phyloP scores from a whole-genome alignment of 1,284 basidiomycete species.

The Termitomyces sp. region DNA sequence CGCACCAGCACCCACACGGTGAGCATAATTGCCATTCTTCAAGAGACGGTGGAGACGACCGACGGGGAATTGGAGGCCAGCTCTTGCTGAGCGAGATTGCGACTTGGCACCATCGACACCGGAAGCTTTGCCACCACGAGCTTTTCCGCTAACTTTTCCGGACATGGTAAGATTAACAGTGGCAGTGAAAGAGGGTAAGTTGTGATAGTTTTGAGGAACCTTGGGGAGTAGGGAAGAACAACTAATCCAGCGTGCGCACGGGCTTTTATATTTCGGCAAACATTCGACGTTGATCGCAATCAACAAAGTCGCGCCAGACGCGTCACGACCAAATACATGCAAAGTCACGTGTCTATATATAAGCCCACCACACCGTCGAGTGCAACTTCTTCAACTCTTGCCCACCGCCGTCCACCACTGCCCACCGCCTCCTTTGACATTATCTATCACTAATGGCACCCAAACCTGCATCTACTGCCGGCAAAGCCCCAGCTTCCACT shows the following conservation, averaged over 20 bases:
- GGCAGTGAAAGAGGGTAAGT: conserved; percentile 14
- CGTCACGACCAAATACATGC: conserved; percentile 31
- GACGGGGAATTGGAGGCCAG: conserved; percentile 82
- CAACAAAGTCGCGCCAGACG: conserved; percentile 40
- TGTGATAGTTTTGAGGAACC: conserved; percentile 10
- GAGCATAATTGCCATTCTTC: conserved; percentile 83
- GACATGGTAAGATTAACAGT: conserved; percentile 29
- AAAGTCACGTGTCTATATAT: conserved; percentile 43
- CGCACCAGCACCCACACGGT: conserved; percentile 75
- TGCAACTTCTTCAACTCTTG: conserved; percentile 14
- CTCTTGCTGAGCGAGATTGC: conserved; percentile 78
- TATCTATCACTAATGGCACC: conserved; percentile 32
- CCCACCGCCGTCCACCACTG: conserved; percentile 12
- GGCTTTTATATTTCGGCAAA: conserved; percentile 15
- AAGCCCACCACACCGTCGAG: conserved; percentile 20
- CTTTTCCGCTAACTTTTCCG: conserved; percentile 40
- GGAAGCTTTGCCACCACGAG: conserved; percentile 48
- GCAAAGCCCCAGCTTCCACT: conserved; percentile 77
- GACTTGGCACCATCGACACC: conserved; percentile 41
- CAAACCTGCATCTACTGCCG: conserved; percentile 72
- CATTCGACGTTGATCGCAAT: conserved; percentile 16
- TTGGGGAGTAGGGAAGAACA: background rate
- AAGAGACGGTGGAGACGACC: conserved; percentile 88
- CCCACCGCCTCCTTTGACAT: background rate
- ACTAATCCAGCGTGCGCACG: background rate